These are phyloP conservation scores for Vitis rotundifolia DNA, from an alignment of 164 flowering plant genomes.

Conservation along the genomic window DNA sequence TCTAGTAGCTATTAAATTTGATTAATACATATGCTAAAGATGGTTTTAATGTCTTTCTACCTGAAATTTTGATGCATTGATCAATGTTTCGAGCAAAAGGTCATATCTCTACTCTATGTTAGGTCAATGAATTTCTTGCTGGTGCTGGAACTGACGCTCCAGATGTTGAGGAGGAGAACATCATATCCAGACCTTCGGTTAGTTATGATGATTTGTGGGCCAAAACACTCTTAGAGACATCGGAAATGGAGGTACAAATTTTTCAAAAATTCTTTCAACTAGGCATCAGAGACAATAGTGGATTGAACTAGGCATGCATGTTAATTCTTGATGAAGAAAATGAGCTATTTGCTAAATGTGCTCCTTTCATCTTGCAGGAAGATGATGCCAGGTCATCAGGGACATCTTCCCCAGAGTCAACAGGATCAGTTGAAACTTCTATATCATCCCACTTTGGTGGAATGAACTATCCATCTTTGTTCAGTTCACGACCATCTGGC, in stretches of 20 bases:
- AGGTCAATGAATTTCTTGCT: conserved; percentile 98
- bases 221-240: conserved; percentile 83
- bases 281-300: background rate
- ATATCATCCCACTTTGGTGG: conserved; percentile 99
- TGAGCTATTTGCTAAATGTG: background rate
- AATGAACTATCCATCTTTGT: conserved; percentile 92
- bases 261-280: conserved; percentile 3
- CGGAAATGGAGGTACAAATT: conserved; percentile 72
- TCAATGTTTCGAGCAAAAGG: background rate
- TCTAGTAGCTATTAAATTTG: too few species aligned
- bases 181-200: conserved; percentile 77
- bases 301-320: background rate
- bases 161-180: conserved; percentile 93
- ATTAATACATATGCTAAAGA: too few species aligned
- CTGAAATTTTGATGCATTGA: background rate
- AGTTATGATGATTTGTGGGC: conserved; percentile 99
- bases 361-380: conserved; percentile 51
- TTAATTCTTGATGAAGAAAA: background rate
- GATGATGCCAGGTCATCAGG: conserved; percentile 96
- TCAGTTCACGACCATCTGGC: conserved; percentile 76
- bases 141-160: conserved; percentile 99
- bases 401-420: conserved; percentile 88
- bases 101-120: conserved; percentile 10
- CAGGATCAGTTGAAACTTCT: conserved; percentile 95
- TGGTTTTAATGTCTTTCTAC: background rate